Conservation (phyloP, 225 moss, liverwort and hornwort species). For the Climacium dendroides region DNA sequence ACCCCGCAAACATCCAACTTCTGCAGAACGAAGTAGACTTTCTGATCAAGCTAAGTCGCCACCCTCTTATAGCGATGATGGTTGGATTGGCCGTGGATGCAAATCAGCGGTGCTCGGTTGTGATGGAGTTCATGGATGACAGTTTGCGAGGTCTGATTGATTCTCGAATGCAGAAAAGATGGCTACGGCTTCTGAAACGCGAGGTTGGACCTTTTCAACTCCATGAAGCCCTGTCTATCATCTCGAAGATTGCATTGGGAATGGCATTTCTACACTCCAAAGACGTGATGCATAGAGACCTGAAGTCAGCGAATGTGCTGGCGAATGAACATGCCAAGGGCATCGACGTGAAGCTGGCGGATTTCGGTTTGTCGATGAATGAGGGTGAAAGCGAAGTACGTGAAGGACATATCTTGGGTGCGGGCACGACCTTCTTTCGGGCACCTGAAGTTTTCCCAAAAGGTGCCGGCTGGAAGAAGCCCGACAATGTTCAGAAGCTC, state of each 20-base stretch:
- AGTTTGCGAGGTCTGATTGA: not conserved
- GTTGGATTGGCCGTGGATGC: not conserved
- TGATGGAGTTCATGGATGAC: not conserved
- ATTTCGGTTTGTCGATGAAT: not conserved
- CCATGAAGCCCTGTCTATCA: not conserved
- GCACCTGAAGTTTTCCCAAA: not conserved
- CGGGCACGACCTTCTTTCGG: not conserved
- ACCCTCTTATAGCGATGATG: slow-evolving; percentile 1
- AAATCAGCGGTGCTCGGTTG: not conserved
- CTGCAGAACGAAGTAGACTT: not conserved
- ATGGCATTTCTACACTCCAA: slow-evolving; percentile 5
- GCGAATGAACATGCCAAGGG: not conserved
- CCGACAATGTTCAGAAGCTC: not conserved
- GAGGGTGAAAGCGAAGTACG: not conserved
- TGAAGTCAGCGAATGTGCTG: not conserved
- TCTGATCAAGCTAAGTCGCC: not conserved
- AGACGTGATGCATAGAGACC: not conserved
- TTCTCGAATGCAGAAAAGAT: not conserved
- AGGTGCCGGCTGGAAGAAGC: too few relatives aligned
- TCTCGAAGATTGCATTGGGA: not conserved
- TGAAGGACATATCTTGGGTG: not conserved
- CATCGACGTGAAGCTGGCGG: not conserved
- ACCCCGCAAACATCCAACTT: not conserved
- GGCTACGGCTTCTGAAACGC: not conserved
- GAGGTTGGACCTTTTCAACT: not conserved